These are phyloP conservation scores for Exserohilum turcica DNA, from an alignment of 2,329 filamentous ascomycete species.

Conservation along the genomic window DNA sequence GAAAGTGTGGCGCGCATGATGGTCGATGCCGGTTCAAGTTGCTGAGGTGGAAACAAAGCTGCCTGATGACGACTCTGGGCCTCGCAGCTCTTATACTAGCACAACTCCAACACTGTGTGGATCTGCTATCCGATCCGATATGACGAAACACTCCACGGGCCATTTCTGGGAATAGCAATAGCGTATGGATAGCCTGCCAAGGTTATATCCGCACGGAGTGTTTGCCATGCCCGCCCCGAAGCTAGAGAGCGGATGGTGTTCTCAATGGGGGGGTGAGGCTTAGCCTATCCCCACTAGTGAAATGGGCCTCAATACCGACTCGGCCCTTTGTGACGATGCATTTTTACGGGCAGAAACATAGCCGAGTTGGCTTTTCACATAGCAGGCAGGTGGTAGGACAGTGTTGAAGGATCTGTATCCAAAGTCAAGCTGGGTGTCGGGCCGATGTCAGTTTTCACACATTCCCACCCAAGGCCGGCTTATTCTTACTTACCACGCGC, in stretches of 20 bases:
- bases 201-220: background rate
- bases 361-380: too few species aligned
- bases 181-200: too few species aligned
- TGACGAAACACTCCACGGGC: too few species aligned
- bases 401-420: too few species aligned
- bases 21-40: background rate
- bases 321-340: background rate
- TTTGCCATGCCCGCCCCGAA: background rate
- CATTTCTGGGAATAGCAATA: too few species aligned
- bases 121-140: too few species aligned
- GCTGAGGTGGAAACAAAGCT: background rate
- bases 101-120: background rate
- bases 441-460: too few species aligned
- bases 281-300: background rate
- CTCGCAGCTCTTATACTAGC: background rate
- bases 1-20: conserved; percentile 5
- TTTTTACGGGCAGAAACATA: background rate
- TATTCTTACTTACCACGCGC: too few species aligned
- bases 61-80: background rate
- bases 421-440: too few species aligned
- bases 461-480: too few species aligned
- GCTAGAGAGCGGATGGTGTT: background rate
- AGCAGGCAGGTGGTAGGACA: too few species aligned
- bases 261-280: background rate
- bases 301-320: background rate